Evolutionary conservation across 1,284 basidiomycete genomes (phyloP).

Genomic region (Heterobasidion parviporum): DNA sequence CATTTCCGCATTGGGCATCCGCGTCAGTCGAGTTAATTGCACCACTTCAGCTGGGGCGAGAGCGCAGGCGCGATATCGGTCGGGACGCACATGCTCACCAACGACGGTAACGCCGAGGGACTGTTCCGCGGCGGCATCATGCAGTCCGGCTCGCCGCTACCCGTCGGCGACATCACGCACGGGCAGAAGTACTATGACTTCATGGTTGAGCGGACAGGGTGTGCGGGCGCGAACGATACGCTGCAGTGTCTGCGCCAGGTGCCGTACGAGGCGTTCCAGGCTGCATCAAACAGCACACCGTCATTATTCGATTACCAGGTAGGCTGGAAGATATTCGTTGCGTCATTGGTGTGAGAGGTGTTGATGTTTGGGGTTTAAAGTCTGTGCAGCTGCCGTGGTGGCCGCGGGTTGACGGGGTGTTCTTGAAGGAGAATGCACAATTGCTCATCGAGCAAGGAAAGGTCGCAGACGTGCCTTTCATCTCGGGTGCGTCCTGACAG

Average conservation of each 20-base stretch:
- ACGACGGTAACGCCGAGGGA: slow-evolving; percentile 22
- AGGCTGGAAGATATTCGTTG: not conserved
- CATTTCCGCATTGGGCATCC: not conserved
- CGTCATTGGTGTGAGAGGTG: not conserved
- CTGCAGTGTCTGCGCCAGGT: slow-evolving; percentile 31
- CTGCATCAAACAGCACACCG: slow-evolving; percentile 20
- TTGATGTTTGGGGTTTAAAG: not conserved
- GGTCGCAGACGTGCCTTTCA: slow-evolving; percentile 19
- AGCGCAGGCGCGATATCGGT: slow-evolving; percentile 32
- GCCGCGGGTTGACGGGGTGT: slow-evolving; percentile 21
- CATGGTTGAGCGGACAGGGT: slow-evolving; percentile 22
- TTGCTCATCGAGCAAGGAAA: slow-evolving; percentile 14
- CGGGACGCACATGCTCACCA: slow-evolving; percentile 21
- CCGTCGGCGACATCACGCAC: slow-evolving; percentile 16
- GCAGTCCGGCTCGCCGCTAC: slow-evolving; percentile 26
- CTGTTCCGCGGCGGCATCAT: slow-evolving; percentile 27
- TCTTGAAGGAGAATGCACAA: slow-evolving; percentile 17
- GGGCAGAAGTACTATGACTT: slow-evolving; percentile 27
- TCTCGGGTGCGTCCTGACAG: slow-evolving; percentile 13
- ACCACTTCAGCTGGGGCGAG: slow-evolving; percentile 30
- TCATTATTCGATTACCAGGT: slow-evolving; percentile 5
- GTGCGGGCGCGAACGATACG: slow-evolving; percentile 22
- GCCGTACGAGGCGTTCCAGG: slow-evolving; percentile 20
- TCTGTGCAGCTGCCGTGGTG: slow-evolving; percentile 14
- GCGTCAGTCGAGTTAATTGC: not conserved